Conservation (phyloP, 208 protist genomes). For the Wallacemonas collosoma region DNA sequence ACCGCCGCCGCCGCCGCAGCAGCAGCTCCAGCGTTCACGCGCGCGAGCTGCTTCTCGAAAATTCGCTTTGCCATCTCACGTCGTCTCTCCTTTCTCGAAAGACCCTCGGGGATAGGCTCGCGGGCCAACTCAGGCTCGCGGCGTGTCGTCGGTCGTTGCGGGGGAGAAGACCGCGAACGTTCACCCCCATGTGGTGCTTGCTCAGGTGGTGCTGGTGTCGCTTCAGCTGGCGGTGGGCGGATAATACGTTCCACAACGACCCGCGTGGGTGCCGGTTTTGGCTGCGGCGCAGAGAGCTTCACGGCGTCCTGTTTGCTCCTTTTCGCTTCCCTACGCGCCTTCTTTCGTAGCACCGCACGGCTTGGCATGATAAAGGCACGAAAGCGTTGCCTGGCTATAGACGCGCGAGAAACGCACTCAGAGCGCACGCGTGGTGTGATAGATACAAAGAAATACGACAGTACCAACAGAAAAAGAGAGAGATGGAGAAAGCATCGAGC, state of each 20-base stretch:
- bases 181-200: neutral
- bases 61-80: conserved; percentile 52
- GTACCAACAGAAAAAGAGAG: too few species aligned
- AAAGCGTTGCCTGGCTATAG: too few species aligned
- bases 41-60: conserved; percentile 60
- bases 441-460: too few species aligned
- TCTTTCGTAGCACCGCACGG: conserved; percentile 80
- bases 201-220: neutral
- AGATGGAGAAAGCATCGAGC: too few species aligned
- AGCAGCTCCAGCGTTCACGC: conserved; percentile 31
- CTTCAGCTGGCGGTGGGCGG: neutral
- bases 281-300: neutral
- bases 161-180: too few species aligned
- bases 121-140: conserved; percentile 13
- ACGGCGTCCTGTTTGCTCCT: conserved; percentile 30
- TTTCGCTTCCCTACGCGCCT: conserved; percentile 75
- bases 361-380: conserved; percentile 49
- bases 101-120: conserved; percentile 28
- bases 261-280: neutral
- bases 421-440: too few species aligned
- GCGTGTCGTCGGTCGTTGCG: neutral
- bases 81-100: conserved; percentile 68
- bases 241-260: neutral
- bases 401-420: too few species aligned
- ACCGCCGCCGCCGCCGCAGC: neutral